phyloP scores from a whole-genome alignment of 1,284 basidiomycete genomes.

The Cutaneotrichosporon mucoides region DNA sequence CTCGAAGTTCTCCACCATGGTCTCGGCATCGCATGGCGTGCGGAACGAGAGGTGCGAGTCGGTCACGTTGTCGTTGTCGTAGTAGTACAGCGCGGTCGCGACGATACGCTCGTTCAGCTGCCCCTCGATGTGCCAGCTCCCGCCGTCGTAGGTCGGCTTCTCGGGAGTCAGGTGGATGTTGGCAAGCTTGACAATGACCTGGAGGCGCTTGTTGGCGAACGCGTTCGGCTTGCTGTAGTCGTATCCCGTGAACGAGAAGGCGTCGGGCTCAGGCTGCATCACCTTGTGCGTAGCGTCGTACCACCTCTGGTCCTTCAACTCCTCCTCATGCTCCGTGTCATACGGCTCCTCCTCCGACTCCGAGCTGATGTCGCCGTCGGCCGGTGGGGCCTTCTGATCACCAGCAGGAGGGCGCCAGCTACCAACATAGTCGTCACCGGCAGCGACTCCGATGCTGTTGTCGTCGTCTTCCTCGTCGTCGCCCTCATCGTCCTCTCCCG shows the following conservation, averaged over 20 bases:
- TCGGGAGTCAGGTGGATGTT: conserved; percentile 17
- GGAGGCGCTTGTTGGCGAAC: conserved; percentile 1
- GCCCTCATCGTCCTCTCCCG: neutral
- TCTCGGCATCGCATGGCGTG: neutral
- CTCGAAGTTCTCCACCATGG: neutral
- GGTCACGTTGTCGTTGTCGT: conserved; percentile 15
- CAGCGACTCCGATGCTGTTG: neutral
- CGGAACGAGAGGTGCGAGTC: conserved; percentile 7
- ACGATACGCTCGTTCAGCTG: conserved; percentile 14
- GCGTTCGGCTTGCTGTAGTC: neutral
- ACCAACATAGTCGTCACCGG: neutral
- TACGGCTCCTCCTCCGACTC: neutral
- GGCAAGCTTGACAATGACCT: conserved; percentile 15
- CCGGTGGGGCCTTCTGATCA: neutral
- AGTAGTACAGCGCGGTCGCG: conserved; percentile 16
- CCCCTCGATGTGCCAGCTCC: conserved; percentile 15
- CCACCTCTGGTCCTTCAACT: conserved; percentile 4
- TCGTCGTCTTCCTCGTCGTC: neutral
- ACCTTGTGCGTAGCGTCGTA: conserved; percentile 7
- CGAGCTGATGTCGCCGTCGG: too few relatives aligned
- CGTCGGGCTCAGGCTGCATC: conserved; percentile 9
- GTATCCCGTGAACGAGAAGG: conserved; percentile 8
- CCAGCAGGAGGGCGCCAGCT: neutral
- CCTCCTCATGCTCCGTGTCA: neutral
- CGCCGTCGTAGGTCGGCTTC: conserved; percentile 11